Percentiles rank a stretch among this genome's conserved stretches.
Evolutionary conservation across 768 basidiomycete species (phyloP).

Genomic region (Lepiota brunneoincarnata): DNA sequence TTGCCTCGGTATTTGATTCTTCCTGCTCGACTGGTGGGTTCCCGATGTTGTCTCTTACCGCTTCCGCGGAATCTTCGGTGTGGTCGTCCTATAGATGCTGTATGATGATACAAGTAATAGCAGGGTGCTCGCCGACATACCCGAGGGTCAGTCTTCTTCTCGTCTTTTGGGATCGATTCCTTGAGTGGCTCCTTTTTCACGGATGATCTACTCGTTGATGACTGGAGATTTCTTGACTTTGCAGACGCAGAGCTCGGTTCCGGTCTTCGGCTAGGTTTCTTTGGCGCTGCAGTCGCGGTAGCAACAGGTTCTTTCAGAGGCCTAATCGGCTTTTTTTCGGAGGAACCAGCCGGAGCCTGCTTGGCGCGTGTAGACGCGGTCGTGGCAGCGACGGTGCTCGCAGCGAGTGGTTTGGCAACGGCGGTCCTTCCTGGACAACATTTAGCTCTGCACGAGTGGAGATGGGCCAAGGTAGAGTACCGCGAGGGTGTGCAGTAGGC

Average conservation of each 20-base stretch:
- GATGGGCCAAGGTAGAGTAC: slow-evolving; percentile 12
- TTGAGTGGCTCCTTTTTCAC: neutral
- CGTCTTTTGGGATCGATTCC: neutral
- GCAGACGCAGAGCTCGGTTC: neutral
- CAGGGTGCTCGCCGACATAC: neutral
- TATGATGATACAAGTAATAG: too few relatives aligned
- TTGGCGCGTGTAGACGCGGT: slow-evolving; percentile 1
- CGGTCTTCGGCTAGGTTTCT: neutral
- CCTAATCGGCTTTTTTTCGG: neutral
- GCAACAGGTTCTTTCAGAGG: neutral
- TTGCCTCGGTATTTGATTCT: too few relatives aligned
- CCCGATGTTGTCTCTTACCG: too few relatives aligned
- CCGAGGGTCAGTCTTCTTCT: neutral
- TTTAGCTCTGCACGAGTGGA: slow-evolving; percentile 19
- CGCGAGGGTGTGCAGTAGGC: slow-evolving; percentile 5
- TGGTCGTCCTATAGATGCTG: too few relatives aligned
- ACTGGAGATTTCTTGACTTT: neutral
- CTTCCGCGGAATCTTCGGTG: too few relatives aligned
- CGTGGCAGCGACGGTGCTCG: slow-evolving; percentile 10
- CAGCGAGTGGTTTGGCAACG: slow-evolving; percentile 20
- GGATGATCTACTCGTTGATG: neutral
- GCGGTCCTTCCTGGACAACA: slow-evolving; percentile 23
- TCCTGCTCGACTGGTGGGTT: too few relatives aligned
- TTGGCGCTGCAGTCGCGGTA: neutral
- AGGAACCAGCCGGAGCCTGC: slow-evolving; percentile 13